A percentile compares a stretch with the other conserved stretches of the same genome.
These are phyloP conservation scores for Roridomyces roridus DNA, from an alignment of 768 basidiomycete genomes.

Conservation along the genomic window DNA sequence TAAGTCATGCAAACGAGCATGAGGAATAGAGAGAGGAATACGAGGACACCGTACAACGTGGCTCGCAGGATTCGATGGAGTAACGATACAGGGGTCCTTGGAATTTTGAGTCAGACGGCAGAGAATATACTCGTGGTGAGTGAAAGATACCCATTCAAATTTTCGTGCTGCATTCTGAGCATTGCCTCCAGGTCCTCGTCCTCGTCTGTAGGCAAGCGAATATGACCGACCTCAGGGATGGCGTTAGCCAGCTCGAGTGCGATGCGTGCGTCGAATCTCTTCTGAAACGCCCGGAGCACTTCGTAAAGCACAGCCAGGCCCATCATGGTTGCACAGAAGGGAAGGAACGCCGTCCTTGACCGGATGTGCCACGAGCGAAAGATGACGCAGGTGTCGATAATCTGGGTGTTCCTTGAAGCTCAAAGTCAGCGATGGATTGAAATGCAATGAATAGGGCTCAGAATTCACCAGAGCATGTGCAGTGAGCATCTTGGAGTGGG, in stretches of 20 bases:
- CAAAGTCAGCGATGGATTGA: no score
- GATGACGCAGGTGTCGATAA: constrained; percentile 82
- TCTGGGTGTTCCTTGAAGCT: constrained; percentile 79
- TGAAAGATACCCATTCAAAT: no score
- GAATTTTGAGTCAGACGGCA: no score
- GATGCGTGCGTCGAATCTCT: constrained; percentile 61
- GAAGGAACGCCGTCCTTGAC: constrained; percentile 58
- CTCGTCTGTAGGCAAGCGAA: no score
- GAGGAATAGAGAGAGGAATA: constrained; percentile 85
- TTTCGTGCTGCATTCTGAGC: no score
- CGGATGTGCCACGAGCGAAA: constrained; percentile 80
- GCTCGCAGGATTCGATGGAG: constrained; percentile 62
- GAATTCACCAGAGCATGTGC: not conserved
- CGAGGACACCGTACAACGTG: constrained; percentile 69
- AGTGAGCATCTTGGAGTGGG: no score
- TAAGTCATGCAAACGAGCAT: constrained; percentile 98
- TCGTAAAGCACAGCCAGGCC: constrained; percentile 76
- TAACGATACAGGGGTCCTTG: constrained; percentile 59
- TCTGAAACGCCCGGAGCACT: constrained; percentile 71
- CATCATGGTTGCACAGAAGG: constrained; percentile 71
- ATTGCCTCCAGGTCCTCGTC: no score
- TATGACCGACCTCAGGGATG: no score
- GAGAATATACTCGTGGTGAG: no score
- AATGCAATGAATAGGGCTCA: not conserved
- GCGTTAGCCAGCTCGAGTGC: constrained; percentile 47